Percentiles rank a stretch among this genome's conserved stretches.
These are phyloP conservation scores for Rhizoctonia solani DNA, from an alignment of 1,284 basidiomycete genomes.

Conservation along the genomic window DNA sequence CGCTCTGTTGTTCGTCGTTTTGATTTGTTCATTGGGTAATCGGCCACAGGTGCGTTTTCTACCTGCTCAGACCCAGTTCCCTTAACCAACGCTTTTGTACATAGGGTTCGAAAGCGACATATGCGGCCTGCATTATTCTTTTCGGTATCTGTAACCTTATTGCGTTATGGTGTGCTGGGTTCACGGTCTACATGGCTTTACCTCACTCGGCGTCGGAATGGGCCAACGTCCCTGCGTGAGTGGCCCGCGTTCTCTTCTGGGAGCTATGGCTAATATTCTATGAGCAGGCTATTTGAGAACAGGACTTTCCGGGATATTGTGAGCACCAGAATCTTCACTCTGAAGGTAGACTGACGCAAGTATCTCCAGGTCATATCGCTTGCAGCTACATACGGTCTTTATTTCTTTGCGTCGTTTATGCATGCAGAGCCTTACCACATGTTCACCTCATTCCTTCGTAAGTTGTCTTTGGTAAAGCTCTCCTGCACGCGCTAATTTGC, in stretches of 20 bases:
- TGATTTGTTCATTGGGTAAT: conserved; percentile 84
- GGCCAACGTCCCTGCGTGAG: conserved; percentile 67
- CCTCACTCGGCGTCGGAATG: conserved; percentile 74
- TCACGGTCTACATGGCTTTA: conserved; percentile 82
- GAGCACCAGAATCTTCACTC: conserved; percentile 39
- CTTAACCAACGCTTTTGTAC: not conserved
- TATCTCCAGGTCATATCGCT: conserved; percentile 59
- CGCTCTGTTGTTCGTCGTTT: conserved; percentile 71
- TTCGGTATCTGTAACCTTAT: conserved; percentile 74
- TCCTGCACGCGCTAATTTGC: not conserved
- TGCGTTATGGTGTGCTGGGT: conserved; percentile 86
- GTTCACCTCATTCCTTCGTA: conserved; percentile 82
- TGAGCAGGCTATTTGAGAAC: conserved; percentile 61
- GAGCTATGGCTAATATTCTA: not conserved
- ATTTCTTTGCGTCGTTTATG: conserved; percentile 83
- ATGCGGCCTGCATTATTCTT: conserved; percentile 70
- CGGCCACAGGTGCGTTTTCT: conserved; percentile 64
- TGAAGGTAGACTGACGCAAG: not conserved
- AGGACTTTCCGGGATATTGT: conserved; percentile 77
- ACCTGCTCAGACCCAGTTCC: not conserved
- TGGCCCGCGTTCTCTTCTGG: conserved; percentile 35
- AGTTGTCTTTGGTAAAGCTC: not conserved
- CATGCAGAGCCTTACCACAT: conserved; percentile 94
- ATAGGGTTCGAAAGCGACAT: conserved; percentile 82
- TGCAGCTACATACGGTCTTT: conserved; percentile 86